Base-by-base conservation (phyloP, 1,139 yeast species). In the Suhomyces kunorum region DNA sequence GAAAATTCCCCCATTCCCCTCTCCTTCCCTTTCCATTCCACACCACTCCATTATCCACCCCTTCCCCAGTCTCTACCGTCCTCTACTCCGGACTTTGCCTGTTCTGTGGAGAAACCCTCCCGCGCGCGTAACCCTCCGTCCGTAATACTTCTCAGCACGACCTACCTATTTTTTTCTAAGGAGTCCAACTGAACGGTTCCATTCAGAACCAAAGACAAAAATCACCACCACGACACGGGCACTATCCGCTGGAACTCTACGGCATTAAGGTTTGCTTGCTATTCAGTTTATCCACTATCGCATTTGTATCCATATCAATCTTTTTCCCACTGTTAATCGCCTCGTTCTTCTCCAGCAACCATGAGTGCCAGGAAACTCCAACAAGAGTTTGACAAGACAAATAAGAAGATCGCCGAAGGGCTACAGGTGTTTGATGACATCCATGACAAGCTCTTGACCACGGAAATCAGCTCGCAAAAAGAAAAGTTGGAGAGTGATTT, bases 371-470 rank as follows among this genome's bases (percentile, higher is more conserved):
- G 78, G 42, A 72, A 72, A 48, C 71, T 72, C 52, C 78, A 72
- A 56, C 78, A 72, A 65, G 99, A 94, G 72, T 88, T 92, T 64
- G 99, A 94, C 67, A 88, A 92, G 60, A 89, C 90, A 59, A 84
- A 90, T 73, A 92, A 92, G 65, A 89, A 94, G 64, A 95, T 92
- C 43, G 78, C 83, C 44, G 98, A 92, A 70, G 98, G 98, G n/a
- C 77, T 92, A 34, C 80, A 80, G 39, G 84, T 82, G 46, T 94
- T 92, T 59, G 97, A 92, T 60, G 83, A 78, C 40, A 83, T 87
- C 33, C 87, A 90, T 59, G 96, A 88, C 31, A 92, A 92, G 66
- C 79, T 92, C 34, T 84, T 83, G 61, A 74, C 78, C 42, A 80
- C 95, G 30, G 92, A 90, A 49, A 84, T 87, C 53, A 85, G 81